A percentile compares a stretch with the other conserved stretches of the same genome.
Conservation (phyloP, 106 monocot species). For the Dendrobium catenatum region DNA sequence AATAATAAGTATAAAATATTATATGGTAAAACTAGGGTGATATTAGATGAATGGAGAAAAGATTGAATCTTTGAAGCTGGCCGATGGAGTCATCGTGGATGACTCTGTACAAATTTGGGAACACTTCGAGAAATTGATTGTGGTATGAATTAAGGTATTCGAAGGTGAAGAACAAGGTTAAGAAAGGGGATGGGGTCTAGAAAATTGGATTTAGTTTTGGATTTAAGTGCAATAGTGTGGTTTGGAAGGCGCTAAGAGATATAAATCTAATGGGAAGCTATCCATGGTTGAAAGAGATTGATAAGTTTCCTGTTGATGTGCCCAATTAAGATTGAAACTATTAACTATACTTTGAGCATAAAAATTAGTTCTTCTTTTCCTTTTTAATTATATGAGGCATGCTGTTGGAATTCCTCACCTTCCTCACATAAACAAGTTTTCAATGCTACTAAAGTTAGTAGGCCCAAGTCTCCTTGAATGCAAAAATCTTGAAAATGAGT, state of each 20-base stretch:
- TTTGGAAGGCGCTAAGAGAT: neutral
- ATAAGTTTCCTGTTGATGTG: neutral
- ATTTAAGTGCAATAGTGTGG: conserved; percentile 8
- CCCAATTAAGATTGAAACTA: too few relatives aligned
- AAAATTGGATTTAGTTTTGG: neutral
- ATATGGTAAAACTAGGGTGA: conserved; percentile 18
- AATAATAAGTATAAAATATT: too few relatives aligned
- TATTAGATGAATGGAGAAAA: conserved; percentile 43
- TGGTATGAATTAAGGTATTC: conserved; percentile 11
- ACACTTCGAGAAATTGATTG: conserved; percentile 7
- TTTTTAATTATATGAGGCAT: too few relatives aligned
- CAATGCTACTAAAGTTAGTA: too few relatives aligned
- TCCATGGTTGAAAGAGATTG: neutral
- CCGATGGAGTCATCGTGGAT: conserved; percentile 15
- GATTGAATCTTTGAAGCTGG: neutral
- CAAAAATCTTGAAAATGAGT: too few relatives aligned
- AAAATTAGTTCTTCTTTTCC: too few relatives aligned
- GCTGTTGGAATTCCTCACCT: too few relatives aligned
- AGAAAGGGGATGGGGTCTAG: conserved; percentile 1
- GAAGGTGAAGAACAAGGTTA: conserved; percentile 3
- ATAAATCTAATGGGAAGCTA: neutral
- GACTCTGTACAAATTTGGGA: conserved; percentile 12
- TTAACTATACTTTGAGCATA: too few relatives aligned
- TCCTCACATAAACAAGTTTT: too few relatives aligned
- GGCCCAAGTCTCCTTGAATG: too few relatives aligned